Conservation (phyloP, 2,329 filamentous ascomycete species). For the Xylaria polymorpha region DNA sequence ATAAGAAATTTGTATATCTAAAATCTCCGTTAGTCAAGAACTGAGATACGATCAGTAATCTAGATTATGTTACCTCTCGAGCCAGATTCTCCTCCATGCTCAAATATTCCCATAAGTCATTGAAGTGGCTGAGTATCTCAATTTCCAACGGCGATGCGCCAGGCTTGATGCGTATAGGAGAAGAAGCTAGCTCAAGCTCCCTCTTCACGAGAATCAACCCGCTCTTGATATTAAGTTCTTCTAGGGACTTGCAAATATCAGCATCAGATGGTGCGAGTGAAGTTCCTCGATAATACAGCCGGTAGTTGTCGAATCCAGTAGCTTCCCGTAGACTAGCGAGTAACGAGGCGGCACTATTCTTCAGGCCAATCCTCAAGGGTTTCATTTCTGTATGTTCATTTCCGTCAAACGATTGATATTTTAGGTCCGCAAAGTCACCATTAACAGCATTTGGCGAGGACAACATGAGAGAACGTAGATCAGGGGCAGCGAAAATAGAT, state of each 20-base stretch:
- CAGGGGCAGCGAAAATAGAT: slow-evolving; percentile 69
- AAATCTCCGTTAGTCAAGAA: slow-evolving; percentile 22
- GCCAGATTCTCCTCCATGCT: slow-evolving; percentile 77
- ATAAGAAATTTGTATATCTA: slow-evolving; percentile 77
- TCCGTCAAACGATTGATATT: slow-evolving; percentile 79
- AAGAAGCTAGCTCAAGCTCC: slow-evolving; percentile 60
- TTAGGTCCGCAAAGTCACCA: slow-evolving; percentile 74
- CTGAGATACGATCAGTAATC: background rate
- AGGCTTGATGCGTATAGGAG: slow-evolving; percentile 59
- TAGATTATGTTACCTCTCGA: slow-evolving; percentile 64
- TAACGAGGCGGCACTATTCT: slow-evolving; percentile 77
- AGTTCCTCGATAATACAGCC: slow-evolving; percentile 75
- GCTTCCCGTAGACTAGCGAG: slow-evolving; percentile 73
- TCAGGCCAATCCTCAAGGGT: slow-evolving; percentile 72
- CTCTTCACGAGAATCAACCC: slow-evolving; percentile 75
- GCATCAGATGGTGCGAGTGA: slow-evolving; percentile 70
- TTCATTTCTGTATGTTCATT: slow-evolving; percentile 68
- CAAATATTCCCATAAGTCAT: slow-evolving; percentile 84
- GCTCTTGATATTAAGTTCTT: slow-evolving; percentile 73
- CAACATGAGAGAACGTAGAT: slow-evolving; percentile 65
- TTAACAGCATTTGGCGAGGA: slow-evolving; percentile 63
- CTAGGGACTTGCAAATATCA: slow-evolving; percentile 70
- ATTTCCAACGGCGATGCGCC: slow-evolving; percentile 75
- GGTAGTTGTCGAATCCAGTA: slow-evolving; percentile 82
- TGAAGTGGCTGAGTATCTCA: slow-evolving; percentile 84